Evolutionary conservation across 2,329 filamentous ascomycete species (phyloP).

Genomic region (Basipetospora chlamydospora): DNA sequence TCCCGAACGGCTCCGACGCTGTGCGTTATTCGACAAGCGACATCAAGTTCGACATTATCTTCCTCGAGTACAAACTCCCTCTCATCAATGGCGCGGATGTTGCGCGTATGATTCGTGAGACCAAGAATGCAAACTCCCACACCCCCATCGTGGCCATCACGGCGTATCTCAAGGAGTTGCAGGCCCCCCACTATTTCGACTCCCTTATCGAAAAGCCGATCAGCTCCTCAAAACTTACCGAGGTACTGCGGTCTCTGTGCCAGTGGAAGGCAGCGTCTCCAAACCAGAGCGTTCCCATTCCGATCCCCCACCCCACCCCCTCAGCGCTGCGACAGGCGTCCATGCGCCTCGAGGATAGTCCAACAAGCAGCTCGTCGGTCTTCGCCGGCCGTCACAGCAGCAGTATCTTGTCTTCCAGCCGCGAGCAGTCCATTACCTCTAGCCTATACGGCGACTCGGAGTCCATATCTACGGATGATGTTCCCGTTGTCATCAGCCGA

Average conservation of each 20-base stretch:
- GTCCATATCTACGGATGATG: constrained; percentile 61
- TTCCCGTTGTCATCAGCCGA: constrained; percentile 60
- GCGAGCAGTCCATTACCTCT: constrained; percentile 78
- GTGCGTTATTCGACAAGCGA: constrained; percentile 90
- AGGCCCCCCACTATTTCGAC: constrained; percentile 90
- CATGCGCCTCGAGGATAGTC: constrained; percentile 60
- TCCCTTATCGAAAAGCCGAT: constrained; percentile 93
- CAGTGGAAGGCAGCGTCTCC: constrained; percentile 75
- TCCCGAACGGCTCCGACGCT: constrained; percentile 79
- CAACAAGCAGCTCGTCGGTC: constrained; percentile 61
- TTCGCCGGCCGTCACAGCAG: constrained; percentile 57
- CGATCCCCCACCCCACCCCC: constrained; percentile 43
- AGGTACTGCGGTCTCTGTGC: constrained; percentile 75
- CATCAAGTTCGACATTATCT: constrained; percentile 97
- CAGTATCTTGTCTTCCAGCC: constrained; percentile 64
- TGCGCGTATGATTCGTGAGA: constrained; percentile 93
- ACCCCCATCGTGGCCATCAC: constrained; percentile 96
- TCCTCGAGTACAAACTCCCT: constrained; percentile 91
- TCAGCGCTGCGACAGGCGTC: constrained; percentile 53
- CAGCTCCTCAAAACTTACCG: constrained; percentile 77
- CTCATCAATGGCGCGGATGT: constrained; percentile 93
- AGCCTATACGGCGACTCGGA: constrained; percentile 81
- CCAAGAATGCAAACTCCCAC: constrained; percentile 84
- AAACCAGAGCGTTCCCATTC: constrained; percentile 24
- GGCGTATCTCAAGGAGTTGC: constrained; percentile 93